Evolutionary conservation across 805 yeast species (phyloP).

Genomic region (Myxozyma vanderwaltii): DNA sequence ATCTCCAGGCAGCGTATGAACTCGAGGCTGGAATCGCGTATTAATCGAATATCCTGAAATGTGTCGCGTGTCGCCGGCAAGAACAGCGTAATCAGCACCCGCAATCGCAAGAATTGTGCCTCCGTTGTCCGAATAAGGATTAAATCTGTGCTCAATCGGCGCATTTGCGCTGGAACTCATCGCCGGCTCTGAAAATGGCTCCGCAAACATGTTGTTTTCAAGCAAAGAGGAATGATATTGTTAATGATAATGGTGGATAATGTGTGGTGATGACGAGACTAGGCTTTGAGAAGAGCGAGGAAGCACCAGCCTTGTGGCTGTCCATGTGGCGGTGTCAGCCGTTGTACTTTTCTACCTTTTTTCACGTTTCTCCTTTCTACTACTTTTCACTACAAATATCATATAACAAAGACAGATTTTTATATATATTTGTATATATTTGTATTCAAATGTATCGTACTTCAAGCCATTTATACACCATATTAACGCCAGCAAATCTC

Average conservation of each 20-base stretch:
- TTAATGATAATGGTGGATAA: not conserved
- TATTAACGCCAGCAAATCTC: not conserved
- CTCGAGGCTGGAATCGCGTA: slow-evolving; percentile 88
- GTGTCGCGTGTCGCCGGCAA: slow-evolving; percentile 98
- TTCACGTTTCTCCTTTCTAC: too few species aligned
- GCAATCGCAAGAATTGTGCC: slow-evolving; percentile 98
- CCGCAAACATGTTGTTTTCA: slow-evolving; percentile 21
- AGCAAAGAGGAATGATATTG: not conserved
- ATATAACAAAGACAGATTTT: too few species aligned
- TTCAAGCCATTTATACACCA: not conserved
- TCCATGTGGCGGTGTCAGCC: not conserved
- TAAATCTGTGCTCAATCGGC: slow-evolving; percentile 90
- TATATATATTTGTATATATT: too few species aligned
- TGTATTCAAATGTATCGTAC: too few species aligned
- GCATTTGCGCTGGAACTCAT: slow-evolving; percentile 15
- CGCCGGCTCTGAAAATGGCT: slow-evolving; percentile 20
- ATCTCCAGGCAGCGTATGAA: slow-evolving; percentile 85
- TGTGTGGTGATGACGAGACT: not conserved
- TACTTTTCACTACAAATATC: too few species aligned
- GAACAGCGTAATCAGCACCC: slow-evolving; percentile 93
- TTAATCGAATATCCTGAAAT: slow-evolving; percentile 92
- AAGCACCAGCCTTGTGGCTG: not conserved
- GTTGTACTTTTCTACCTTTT: not conserved
- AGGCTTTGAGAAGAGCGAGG: not conserved
- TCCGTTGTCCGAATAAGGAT: slow-evolving; percentile 89